Conservation (phyloP, 306 rosid species). For the Pterocarpus santalinus region DNA sequence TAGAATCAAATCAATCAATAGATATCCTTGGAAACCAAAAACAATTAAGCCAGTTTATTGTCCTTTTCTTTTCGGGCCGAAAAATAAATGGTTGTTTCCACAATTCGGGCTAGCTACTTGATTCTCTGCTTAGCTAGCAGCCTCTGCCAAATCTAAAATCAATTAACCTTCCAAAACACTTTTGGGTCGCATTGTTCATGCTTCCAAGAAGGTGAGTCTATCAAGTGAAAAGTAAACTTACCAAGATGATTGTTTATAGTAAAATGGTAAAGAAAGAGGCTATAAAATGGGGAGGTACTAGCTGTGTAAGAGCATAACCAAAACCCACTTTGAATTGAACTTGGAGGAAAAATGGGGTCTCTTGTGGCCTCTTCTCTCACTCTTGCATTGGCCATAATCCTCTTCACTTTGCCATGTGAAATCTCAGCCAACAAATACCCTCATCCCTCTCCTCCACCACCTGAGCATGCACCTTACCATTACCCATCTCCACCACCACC, state of each 20-base stretch:
- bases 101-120: neutral
- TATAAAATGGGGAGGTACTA: neutral
- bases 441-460: neutral
- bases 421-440: neutral
- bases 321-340: conserved; percentile 13
- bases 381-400: neutral
- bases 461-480: neutral
- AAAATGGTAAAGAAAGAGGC: neutral
- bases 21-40: too few species aligned
- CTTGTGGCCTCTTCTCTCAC: neutral
- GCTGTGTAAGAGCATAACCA: neutral
- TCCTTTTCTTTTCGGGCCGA: neutral
- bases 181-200: neutral
- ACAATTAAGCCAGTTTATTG: neutral
- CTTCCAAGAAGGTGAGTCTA: conserved; percentile 2
- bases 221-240: neutral
- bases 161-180: neutral
- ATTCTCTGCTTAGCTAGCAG: neutral
- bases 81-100: neutral
- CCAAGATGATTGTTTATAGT: neutral
- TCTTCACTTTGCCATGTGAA: neutral
- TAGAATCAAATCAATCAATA: too few species aligned
- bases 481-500: conserved; percentile 15
- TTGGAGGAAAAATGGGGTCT: conserved; percentile 45
- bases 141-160: neutral